phyloP scores from a whole-genome alignment of 164 flowering plant species.

The Cinnamomum micranthum region DNA sequence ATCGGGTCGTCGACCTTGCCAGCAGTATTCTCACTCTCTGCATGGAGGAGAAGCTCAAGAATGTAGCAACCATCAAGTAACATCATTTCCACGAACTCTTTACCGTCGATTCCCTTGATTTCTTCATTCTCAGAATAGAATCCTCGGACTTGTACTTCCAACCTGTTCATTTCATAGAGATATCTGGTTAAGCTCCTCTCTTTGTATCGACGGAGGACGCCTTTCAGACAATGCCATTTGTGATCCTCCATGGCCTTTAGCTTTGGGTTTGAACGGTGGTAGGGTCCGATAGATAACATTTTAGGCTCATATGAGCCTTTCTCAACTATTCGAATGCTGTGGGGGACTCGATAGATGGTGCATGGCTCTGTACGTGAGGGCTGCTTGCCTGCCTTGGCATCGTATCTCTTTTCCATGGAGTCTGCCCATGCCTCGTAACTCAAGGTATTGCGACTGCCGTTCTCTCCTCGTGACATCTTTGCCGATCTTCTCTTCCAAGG shows the following conservation, averaged over 20 bases:
- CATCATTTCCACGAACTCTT: slow-evolving; percentile 2
- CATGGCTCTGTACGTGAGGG: background rate
- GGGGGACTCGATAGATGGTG: slow-evolving; percentile 3
- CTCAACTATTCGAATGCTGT: background rate
- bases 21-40: background rate
- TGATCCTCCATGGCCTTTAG: slow-evolving; percentile 1
- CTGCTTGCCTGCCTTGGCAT: background rate
- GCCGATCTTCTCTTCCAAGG: too few relatives aligned
- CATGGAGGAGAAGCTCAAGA: background rate
- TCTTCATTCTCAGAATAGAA: background rate
- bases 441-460: too few relatives aligned
- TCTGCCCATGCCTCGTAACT: background rate
- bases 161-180: background rate
- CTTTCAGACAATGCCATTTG: background rate
- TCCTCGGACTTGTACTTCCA: background rate
- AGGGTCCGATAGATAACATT: slow-evolving; percentile 1
- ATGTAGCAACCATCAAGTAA: slow-evolving; percentile 3
- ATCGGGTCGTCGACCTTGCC: background rate
- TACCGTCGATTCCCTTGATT: background rate
- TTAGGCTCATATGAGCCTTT: background rate
- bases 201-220: background rate
- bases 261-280: background rate
- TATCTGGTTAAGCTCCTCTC: background rate
- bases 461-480: too few relatives aligned
- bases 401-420: background rate